Evolutionary conservation across 352 stramenopile genomes (phyloP).

Genomic region (Globisporangium okanoganense): DNA sequence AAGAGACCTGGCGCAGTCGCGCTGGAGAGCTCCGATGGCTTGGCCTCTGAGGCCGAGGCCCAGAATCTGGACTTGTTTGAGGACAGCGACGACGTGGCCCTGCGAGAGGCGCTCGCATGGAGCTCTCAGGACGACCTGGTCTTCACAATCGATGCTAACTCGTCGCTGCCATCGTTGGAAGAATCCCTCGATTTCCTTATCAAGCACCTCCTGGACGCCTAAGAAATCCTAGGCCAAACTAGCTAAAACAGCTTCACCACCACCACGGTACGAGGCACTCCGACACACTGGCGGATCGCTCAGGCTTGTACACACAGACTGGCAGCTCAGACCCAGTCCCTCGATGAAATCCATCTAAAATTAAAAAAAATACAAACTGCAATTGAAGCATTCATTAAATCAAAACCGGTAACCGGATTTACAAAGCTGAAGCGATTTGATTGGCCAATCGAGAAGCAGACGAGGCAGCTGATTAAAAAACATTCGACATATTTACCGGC

Average conservation of each 20-base stretch:
- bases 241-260: neutral
- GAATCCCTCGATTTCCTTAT: constrained; percentile 33
- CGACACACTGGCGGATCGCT: no score
- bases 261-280: neutral
- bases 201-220: neutral
- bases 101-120: neutral
- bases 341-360: neutral
- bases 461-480: no score
- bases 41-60: neutral
- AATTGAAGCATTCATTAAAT: no score
- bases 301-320: neutral
- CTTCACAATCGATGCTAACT: neutral
- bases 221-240: neutral
- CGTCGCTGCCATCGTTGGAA: constrained; percentile 15
- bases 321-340: neutral
- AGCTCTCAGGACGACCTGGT: neutral
- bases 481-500: no score
- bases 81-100: neutral
- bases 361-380: no score
- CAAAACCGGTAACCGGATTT: no score
- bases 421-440: no score
- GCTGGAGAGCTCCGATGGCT: neutral
- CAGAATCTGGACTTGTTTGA: neutral
- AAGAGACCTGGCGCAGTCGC: neutral
- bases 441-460: no score